phyloP scores from a whole-genome alignment of 179 eudicot species.

The Silene coronaria region DNA sequence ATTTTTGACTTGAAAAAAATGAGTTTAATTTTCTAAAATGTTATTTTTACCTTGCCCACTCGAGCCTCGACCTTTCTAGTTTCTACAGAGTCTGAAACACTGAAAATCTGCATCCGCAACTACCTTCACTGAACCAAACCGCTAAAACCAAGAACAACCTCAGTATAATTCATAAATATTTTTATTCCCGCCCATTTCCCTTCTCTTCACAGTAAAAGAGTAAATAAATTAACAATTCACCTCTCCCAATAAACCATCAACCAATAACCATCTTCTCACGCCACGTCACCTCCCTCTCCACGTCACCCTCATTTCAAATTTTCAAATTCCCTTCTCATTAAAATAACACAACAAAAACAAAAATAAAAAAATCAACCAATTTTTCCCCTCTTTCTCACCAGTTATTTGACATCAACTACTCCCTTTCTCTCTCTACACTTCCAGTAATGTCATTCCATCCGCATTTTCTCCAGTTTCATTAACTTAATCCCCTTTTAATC shows the following conservation, averaged over 20 bases:
- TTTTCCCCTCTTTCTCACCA: slow-evolving; percentile 10
- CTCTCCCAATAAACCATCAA: not conserved
- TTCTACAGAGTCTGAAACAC: slow-evolving; percentile 20
- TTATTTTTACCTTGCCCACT: slow-evolving; percentile 6
- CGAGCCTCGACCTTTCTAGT: slow-evolving; percentile 14
- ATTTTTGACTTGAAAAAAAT: no score
- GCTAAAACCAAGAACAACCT: slow-evolving; percentile 14
- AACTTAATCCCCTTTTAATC: not conserved
- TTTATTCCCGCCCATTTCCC: slow-evolving; percentile 27
- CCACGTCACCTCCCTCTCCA: slow-evolving; percentile 20
- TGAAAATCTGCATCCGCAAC: not conserved
- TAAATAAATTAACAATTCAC: not conserved
- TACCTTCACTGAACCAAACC: slow-evolving; percentile 5
- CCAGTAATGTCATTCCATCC: not conserved
- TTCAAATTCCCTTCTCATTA: slow-evolving; percentile 18
- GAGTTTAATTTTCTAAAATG: no score
- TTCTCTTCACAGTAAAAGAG: not conserved
- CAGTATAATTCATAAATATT: slow-evolving; percentile 20
- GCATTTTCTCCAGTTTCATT: not conserved
- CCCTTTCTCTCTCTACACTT: slow-evolving; percentile 18
- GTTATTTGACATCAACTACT: slow-evolving; percentile 14
- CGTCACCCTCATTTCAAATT: slow-evolving; percentile 26
- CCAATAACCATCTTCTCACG: slow-evolving; percentile 19
- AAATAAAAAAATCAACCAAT: slow-evolving; percentile 15
- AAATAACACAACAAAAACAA: not conserved